These are phyloP conservation scores for Cryptomeria japonica DNA, from an alignment of 75 land plant species.

Conservation along the genomic window DNA sequence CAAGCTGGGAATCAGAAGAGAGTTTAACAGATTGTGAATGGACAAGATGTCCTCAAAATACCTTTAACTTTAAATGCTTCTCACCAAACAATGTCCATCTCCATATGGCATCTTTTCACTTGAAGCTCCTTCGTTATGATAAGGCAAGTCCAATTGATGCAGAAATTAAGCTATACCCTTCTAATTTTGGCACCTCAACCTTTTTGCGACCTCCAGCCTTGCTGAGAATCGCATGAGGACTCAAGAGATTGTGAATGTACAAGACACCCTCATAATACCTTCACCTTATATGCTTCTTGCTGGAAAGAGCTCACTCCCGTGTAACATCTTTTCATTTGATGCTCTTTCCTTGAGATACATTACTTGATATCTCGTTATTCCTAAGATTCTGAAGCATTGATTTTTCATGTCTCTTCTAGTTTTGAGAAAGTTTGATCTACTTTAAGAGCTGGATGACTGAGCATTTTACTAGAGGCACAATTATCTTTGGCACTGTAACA, in stretches of 20 bases:
- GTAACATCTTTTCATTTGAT: not conserved
- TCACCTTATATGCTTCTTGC: not conserved
- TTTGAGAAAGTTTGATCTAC: not conserved
- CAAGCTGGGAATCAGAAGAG: not conserved
- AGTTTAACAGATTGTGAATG: not conserved
- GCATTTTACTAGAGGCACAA: too few relatives aligned
- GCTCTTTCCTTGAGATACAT: not conserved
- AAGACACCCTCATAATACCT: not conserved
- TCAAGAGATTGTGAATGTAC: not conserved
- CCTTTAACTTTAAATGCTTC: not conserved
- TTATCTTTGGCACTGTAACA: too few relatives aligned
- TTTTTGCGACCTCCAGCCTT: not conserved
- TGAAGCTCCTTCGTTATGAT: not conserved
- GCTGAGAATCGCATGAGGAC: not conserved
- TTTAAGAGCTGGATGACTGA: not conserved
- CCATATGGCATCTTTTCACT: not conserved
- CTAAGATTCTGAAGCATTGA: not conserved
- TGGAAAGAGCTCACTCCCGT: not conserved
- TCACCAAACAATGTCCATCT: not conserved
- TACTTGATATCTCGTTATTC: not conserved
- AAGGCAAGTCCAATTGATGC: not conserved
- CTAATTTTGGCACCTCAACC: not conserved
- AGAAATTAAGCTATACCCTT: not conserved
- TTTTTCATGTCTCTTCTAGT: not conserved
- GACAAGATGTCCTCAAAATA: not conserved